Percentiles rank a stretch among this genome's conserved stretches.
Conservation (phyloP, 2,329 filamentous ascomycete genomes). For the Magnaporthiopsis rhizophila region DNA sequence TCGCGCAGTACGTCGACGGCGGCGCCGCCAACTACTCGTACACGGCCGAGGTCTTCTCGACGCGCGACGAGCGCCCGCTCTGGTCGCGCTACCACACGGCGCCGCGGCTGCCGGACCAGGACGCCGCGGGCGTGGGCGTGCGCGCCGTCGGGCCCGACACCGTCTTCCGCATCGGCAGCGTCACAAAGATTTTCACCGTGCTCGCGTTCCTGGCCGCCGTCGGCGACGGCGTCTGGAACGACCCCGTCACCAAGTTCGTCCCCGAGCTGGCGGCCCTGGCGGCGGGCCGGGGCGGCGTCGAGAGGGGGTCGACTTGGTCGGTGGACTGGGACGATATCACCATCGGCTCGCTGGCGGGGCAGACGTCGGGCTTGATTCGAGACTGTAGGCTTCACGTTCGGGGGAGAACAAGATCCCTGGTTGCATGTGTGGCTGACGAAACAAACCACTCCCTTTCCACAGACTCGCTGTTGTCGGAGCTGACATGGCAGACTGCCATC, state of each 20-base stretch:
- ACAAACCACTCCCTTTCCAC: not conserved
- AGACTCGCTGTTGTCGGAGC: constrained; percentile 19
- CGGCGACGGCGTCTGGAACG: constrained; percentile 15
- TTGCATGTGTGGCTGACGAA: not conserved
- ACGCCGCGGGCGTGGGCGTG: constrained; percentile 5
- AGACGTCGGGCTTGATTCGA: constrained; percentile 24
- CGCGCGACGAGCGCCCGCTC: constrained; percentile 18
- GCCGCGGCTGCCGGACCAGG: constrained; percentile 16
- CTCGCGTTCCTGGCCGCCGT: constrained; percentile 18
- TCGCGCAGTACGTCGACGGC: constrained; percentile 21
- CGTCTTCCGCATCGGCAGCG: constrained; percentile 26
- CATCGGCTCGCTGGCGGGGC: constrained; percentile 15
- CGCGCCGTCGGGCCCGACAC: constrained; percentile 22
- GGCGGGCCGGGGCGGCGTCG: not conserved
- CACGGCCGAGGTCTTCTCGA: constrained; percentile 23
- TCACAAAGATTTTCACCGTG: constrained; percentile 25
- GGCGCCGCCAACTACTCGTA: constrained; percentile 21
- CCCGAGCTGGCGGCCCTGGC: constrained; percentile 16
- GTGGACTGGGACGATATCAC: constrained; percentile 12
- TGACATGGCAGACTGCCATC: constrained; percentile 15
- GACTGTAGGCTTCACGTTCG: constrained; percentile 20
- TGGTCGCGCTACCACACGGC: constrained; percentile 22
- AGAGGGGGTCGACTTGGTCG: constrained; percentile 6
- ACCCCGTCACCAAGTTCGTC: constrained; percentile 19
- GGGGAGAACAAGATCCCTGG: too few species aligned